Evolutionary conservation across 2,329 filamentous ascomycete species (phyloP).

Genomic region (Penicillium sp.): DNA sequence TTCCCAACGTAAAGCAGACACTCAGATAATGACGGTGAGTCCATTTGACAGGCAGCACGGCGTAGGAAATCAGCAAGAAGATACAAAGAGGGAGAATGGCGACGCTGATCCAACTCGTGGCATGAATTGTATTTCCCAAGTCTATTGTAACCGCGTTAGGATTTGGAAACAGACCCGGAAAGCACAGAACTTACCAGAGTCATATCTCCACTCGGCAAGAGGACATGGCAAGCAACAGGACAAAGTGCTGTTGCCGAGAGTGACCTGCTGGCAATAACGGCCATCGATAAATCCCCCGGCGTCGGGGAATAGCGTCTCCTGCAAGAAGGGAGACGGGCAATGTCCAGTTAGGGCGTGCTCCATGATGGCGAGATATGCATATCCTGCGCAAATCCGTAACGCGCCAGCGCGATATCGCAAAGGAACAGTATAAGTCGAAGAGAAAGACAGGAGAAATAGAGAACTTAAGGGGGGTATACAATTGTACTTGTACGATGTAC

Average conservation of each 20-base stretch:
- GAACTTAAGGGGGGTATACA: neutral
- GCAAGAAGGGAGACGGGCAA: conserved; percentile 69
- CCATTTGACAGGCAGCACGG: conserved; percentile 77
- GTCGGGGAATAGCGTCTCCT: conserved; percentile 58
- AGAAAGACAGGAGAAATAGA: neutral
- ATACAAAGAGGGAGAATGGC: conserved; percentile 67
- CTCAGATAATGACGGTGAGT: conserved; percentile 92
- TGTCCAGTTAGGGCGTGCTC: conserved; percentile 36
- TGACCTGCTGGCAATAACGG: conserved; percentile 55
- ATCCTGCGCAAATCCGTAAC: conserved; percentile 14
- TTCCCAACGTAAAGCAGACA: conserved; percentile 74
- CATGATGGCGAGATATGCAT: conserved; percentile 23
- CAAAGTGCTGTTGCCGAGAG: conserved; percentile 44
- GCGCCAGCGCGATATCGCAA: conserved; percentile 21
- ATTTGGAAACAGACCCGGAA: neutral
- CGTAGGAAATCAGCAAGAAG: conserved; percentile 77
- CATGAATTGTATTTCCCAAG: conserved; percentile 57
- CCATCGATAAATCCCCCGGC: conserved; percentile 62
- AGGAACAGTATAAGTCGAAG: neutral
- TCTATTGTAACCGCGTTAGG: conserved; percentile 29
- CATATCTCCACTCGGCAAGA: conserved; percentile 71
- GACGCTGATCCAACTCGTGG: conserved; percentile 81
- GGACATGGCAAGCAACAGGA: conserved; percentile 90
- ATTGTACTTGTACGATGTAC: neutral
- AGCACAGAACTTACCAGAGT: conserved; percentile 45